A percentile compares a stretch with the other conserved stretches of the same genome.
These are phyloP conservation scores for Crithidia thermophila DNA, from an alignment of 208 protist species.

Conservation along the genomic window DNA sequence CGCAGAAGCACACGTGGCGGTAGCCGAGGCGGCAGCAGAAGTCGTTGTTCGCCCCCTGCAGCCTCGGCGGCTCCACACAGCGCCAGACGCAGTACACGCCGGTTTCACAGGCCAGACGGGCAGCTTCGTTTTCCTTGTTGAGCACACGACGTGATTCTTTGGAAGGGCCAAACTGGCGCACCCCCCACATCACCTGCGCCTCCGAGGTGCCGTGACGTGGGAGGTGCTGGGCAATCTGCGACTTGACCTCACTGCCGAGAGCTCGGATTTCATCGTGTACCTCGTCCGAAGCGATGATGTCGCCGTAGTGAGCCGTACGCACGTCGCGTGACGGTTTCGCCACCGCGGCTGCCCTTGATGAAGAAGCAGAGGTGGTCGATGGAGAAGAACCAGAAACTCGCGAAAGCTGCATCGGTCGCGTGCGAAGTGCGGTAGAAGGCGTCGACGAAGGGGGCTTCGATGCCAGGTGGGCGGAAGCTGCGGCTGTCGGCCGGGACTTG, in stretches of 20 bases:
- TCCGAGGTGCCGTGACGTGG: constrained; percentile 64
- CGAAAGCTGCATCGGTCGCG: too few species aligned
- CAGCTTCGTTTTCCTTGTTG: constrained; percentile 80
- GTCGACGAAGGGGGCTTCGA: too few species aligned
- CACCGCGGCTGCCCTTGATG: too few species aligned
- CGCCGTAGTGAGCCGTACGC: constrained; percentile 41
- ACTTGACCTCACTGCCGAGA: constrained; percentile 46
- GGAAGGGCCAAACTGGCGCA: constrained; percentile 79
- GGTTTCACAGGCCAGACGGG: constrained; percentile 55
- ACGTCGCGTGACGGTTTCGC: neutral
- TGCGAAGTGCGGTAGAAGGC: too few species aligned
- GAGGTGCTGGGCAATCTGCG: constrained; percentile 53
- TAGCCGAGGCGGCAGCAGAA: constrained; percentile 83
- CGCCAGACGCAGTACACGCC: constrained; percentile 87
- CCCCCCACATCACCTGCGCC: constrained; percentile 63
- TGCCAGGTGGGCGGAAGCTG: too few species aligned
- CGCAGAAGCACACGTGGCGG: constrained; percentile 81
- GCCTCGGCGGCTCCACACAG: constrained; percentile 41
- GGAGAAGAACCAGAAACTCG: too few species aligned
- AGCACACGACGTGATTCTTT: constrained; percentile 64
- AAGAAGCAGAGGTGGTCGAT: too few species aligned
- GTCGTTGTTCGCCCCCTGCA: constrained; percentile 61
- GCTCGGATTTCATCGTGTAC: constrained; percentile 82
- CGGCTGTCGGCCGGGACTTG: too few species aligned
- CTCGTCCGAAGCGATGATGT: constrained; percentile 58